phyloP scores from a whole-genome alignment of 2,329 filamentous ascomycete species.

The Calonectria leucothoes region DNA sequence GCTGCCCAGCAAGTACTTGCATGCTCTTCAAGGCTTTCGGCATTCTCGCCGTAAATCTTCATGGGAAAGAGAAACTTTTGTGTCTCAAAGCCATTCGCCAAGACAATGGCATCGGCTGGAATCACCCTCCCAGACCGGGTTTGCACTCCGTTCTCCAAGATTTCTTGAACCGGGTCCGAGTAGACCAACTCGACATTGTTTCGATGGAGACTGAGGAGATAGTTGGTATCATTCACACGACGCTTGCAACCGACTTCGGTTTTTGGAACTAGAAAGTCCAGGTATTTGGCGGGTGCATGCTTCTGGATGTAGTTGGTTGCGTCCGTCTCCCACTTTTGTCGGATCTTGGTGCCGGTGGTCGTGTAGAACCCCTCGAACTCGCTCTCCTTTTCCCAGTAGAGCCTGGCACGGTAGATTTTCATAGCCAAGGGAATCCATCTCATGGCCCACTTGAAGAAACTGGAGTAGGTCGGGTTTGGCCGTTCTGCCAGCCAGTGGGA shows the following conservation, averaged over 20 bases:
- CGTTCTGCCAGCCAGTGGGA: conserved; percentile 56
- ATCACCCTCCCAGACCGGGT: conserved; percentile 32
- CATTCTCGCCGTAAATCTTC: conserved; percentile 56
- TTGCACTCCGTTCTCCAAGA: conserved; percentile 28
- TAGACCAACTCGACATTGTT: conserved; percentile 46
- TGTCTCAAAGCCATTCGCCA: conserved; percentile 62
- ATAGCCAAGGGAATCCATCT: conserved; percentile 38
- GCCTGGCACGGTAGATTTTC: conserved; percentile 30
- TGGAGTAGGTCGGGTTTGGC: conserved; percentile 36
- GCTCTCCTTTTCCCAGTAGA: conserved; percentile 36
- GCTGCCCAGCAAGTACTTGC: conserved; percentile 43
- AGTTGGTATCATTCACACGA: conserved; percentile 49
- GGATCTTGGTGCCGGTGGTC: conserved; percentile 19
- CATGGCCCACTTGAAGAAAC: conserved; percentile 38
- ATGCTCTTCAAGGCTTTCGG: conserved; percentile 51
- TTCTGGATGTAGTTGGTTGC: conserved; percentile 41
- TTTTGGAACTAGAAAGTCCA: conserved; percentile 44
- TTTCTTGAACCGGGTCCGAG: conserved; percentile 25
- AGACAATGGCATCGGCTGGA: conserved; percentile 51
- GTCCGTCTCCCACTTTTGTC: conserved; percentile 29
- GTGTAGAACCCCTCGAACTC: conserved; percentile 40
- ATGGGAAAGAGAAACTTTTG: conserved; percentile 59
- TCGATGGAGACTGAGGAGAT: conserved; percentile 43
- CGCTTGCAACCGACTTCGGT: conserved; percentile 51
- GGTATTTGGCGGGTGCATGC: conserved; percentile 42